Base-by-base conservation (phyloP, 305 asterid genomes). In the Solanum hybrid region DNA sequence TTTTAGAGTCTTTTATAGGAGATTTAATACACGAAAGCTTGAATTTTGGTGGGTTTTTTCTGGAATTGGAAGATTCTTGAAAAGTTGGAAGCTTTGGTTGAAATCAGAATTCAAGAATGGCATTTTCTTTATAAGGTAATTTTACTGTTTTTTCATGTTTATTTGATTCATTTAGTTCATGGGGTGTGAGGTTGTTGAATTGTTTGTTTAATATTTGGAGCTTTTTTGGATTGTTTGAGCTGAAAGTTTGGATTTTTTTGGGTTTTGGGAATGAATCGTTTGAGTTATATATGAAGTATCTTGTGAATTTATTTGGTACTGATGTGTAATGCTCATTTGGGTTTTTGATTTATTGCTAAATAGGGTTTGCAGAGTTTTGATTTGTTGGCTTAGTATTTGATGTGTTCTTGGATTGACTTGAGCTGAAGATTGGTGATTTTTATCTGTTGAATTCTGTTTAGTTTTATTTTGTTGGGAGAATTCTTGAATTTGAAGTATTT, bases 41-140 rank as follows among this genome's bases (percentile, higher is more conserved):
- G 40, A 51, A 84, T 11, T 51, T 84, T 84, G 42, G 75, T 84
- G 73, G 6, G 3, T 10, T 18, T 18, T 28, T 46, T 46, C 24
- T 31, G 34, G 84, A 91, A 92, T 93, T 94, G 92, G 85, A 88
- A 92, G 77, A 28, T 28, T 80, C 91, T 92, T 91, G 91, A 64
- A 82, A 71, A 90, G 90, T 86, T 91, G 91, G 87, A 92, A 90
- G 93, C 93, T 91, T 89, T 61, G 91, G 89, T 34, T 89, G 93
- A 80, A 90, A 90, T 86, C 92, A 31, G 92, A 89, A 92, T 94
- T 93, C 16, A 82, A 29, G 87, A 83, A n/a, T 18, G 88, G 76
- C 88, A 67, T 87, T 87, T 87, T 87, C 31, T 87, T 31, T 51
- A 3, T 18, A 84, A 84, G 88, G 88, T 84, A 51, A 51, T 51